Conservation (phyloP, 2,329 filamentous ascomycete species). For the Lasiodiplodia citricola region DNA sequence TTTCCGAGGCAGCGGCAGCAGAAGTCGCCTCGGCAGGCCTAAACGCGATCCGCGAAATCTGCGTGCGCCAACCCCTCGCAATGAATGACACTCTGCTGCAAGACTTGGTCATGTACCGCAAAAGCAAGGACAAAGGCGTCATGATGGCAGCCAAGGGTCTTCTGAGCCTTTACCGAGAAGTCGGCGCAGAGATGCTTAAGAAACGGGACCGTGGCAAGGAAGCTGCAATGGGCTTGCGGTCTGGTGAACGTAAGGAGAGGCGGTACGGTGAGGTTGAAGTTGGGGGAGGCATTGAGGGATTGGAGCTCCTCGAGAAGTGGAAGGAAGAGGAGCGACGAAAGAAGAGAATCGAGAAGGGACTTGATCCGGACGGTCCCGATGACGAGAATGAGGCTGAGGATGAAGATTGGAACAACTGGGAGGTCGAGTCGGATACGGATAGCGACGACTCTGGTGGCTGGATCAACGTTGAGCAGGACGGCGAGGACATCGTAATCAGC, state of each 20-base stretch:
- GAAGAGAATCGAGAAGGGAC: slow-evolving; percentile 71
- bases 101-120: slow-evolving; percentile 92
- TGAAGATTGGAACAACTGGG: slow-evolving; percentile 64
- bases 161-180: slow-evolving; percentile 87
- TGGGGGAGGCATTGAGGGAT: slow-evolving; percentile 83
- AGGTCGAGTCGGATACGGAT: slow-evolving; percentile 63
- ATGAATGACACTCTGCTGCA: slow-evolving; percentile 97
- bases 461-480: slow-evolving; percentile 87
- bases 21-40: slow-evolving; percentile 92
- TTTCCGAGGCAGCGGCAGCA: slow-evolving; percentile 88
- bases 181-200: slow-evolving; percentile 85
- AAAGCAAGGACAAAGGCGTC: slow-evolving; percentile 98
- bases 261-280: slow-evolving; percentile 81
- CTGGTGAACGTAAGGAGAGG: slow-evolving; percentile 75
- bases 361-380: slow-evolving; percentile 65
- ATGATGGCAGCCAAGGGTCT: slow-evolving; percentile 98
- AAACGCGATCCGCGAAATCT: slow-evolving; percentile 94
- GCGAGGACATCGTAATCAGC: slow-evolving; percentile 73
- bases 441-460: slow-evolving; percentile 82
- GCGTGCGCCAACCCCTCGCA: slow-evolving; percentile 87
- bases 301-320: slow-evolving; percentile 90
- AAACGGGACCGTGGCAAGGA: slow-evolving; percentile 92
- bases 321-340: slow-evolving; percentile 86
- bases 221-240: slow-evolving; percentile 79
- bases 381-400: slow-evolving; percentile 67